These are phyloP conservation scores for Calycina marina DNA, from an alignment of 2,329 filamentous ascomycete genomes.

Conservation along the genomic window DNA sequence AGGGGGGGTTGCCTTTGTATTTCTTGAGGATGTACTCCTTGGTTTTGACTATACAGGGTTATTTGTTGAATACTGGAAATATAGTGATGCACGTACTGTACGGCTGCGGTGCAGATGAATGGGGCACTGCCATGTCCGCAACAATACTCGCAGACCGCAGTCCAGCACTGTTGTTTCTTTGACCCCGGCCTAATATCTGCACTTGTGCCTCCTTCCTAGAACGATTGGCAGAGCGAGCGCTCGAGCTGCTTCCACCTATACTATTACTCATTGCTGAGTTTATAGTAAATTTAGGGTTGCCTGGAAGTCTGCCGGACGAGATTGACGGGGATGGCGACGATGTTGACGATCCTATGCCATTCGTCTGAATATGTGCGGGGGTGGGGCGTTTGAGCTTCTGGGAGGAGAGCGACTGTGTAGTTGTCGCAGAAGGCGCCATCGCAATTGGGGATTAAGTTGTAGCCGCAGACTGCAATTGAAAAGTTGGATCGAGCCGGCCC, in stretches of 20 bases:
- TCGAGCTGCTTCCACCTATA: slow-evolving; percentile 20
- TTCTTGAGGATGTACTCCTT: slow-evolving; percentile 72
- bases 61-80: slow-evolving; percentile 13
- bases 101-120: slow-evolving; percentile 32
- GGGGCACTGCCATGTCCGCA: slow-evolving; percentile 27
- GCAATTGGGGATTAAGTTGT: background rate
- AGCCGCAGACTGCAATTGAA: too few species aligned
- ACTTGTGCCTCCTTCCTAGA: slow-evolving; percentile 40
- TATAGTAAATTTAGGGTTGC: slow-evolving; percentile 35
- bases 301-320: slow-evolving; percentile 40
- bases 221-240: slow-evolving; percentile 39
- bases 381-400: slow-evolving; percentile 54
- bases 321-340: slow-evolving; percentile 34
- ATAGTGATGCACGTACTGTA: slow-evolving; percentile 29
- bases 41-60: slow-evolving; percentile 44
- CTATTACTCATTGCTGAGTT: slow-evolving; percentile 32
- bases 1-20: slow-evolving; percentile 58
- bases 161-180: slow-evolving; percentile 33
- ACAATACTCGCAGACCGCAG: slow-evolving; percentile 33
- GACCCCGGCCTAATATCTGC: slow-evolving; percentile 31
- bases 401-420: slow-evolving; percentile 10
- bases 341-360: slow-evolving; percentile 31
- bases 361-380: slow-evolving; percentile 39
- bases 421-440: slow-evolving; percentile 1
- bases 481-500: too few species aligned